Conservation (phyloP, 805 yeast genomes). For the Wickerhamiella cacticola region DNA sequence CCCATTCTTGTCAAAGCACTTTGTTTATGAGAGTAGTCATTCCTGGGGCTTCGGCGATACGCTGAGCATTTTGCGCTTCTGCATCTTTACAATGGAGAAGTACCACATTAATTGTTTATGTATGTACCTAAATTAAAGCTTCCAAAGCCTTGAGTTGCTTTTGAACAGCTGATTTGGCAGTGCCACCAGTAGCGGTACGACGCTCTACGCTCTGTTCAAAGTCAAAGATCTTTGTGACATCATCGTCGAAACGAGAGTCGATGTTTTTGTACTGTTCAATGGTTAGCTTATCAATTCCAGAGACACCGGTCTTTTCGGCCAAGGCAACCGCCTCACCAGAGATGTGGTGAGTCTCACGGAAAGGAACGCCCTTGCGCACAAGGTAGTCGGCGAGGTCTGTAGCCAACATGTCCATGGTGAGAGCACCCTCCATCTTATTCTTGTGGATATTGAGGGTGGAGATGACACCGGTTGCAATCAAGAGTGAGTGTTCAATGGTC, state of each 20-base stretch:
- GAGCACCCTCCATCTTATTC: constrained; percentile 69
- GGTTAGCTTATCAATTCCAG: constrained; percentile 78
- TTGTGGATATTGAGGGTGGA: constrained; percentile 69
- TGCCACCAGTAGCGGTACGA: constrained; percentile 94
- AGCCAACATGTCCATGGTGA: constrained; percentile 98
- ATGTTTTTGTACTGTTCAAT: constrained; percentile 67
- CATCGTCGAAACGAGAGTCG: constrained; percentile 67
- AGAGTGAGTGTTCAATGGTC: constrained; percentile 86
- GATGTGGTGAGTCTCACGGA: constrained; percentile 97
- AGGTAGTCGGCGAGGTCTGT: constrained; percentile 96
- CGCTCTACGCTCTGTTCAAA: constrained; percentile 93
- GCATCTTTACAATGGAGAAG: not conserved
- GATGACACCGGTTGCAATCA: constrained; percentile 92
- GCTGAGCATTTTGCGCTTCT: not conserved
- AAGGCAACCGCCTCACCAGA: constrained; percentile 93
- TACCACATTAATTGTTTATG: not conserved
- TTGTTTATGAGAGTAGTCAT: not conserved
- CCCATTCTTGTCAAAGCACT: not conserved
- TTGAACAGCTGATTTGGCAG: constrained; percentile 81
- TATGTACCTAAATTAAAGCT: not conserved
- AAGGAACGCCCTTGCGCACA: constrained; percentile 96
- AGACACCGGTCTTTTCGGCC: constrained; percentile 66
- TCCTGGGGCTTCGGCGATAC: not conserved
- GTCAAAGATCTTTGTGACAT: constrained; percentile 75
- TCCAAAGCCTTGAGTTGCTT: constrained; percentile 43